Evolutionary conservation across 345 rosid genomes (phyloP).

Genomic region (Pistacia integerrima): DNA sequence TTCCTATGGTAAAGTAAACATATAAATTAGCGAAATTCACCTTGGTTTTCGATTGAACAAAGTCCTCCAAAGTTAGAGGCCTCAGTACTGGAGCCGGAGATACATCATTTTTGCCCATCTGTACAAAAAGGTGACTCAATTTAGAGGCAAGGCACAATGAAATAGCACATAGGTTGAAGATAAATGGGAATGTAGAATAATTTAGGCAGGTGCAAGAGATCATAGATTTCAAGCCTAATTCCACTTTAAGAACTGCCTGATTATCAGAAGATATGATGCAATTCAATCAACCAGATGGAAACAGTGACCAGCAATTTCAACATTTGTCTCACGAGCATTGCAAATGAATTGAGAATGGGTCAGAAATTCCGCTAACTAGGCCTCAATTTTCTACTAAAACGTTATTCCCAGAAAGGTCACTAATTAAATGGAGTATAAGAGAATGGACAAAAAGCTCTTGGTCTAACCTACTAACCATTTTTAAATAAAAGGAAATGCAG

Average conservation of each 20-base stretch:
- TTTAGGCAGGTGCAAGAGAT: background rate
- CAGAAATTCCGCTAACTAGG: too few relatives aligned
- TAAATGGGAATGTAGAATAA: background rate
- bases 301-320: background rate
- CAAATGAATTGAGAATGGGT: background rate
- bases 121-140: constrained; percentile 13
- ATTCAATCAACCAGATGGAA: background rate
- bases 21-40: constrained; percentile 27
- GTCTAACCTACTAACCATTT: background rate
- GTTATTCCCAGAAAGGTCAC: background rate
- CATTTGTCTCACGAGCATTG: background rate
- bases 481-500: background rate
- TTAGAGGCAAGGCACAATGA: background rate
- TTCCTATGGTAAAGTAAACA: background rate
- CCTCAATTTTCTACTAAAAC: too few relatives aligned
- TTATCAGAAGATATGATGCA: background rate
- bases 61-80: constrained; percentile 78
- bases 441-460: background rate
- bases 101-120: constrained; percentile 47
- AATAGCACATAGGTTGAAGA: background rate
- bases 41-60: constrained; percentile 81
- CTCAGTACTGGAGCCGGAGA: constrained; percentile 54
- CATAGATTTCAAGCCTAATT: background rate
- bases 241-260: background rate
- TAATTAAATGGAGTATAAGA: background rate